These are phyloP conservation scores for Trichoderma virens DNA, from an alignment of 495 filamentous ascomycete species.

Conservation along the genomic window DNA sequence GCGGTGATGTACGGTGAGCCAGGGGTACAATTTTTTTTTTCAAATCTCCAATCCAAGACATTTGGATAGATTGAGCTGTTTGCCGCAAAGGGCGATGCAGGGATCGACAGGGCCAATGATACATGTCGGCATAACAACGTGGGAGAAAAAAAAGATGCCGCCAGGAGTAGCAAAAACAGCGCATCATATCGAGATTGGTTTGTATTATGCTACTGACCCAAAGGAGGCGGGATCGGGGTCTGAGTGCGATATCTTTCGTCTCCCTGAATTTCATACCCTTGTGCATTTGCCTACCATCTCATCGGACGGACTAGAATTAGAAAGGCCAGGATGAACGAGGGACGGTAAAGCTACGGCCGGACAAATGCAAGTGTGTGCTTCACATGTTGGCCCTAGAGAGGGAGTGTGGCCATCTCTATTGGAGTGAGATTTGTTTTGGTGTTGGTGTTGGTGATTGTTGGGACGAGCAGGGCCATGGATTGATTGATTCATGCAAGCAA, in stretches of 20 bases:
- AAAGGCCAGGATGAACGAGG: too few relatives aligned
- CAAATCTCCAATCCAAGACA: not conserved
- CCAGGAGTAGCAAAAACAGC: not conserved
- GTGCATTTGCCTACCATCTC: too few relatives aligned
- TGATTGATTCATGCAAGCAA: slow-evolving; percentile 1
- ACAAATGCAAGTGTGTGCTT: too few relatives aligned
- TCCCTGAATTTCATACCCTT: not conserved
- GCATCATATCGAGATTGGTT: not conserved
- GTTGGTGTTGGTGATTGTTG: slow-evolving; percentile 7
- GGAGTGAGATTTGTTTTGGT: not conserved
- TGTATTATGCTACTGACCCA: not conserved
- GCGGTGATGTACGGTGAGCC: not conserved
- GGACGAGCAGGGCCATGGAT: not conserved
- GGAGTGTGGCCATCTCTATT: too few relatives aligned
- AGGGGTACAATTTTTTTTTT: too few relatives aligned
- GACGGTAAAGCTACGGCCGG: too few relatives aligned
- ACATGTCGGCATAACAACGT: not conserved
- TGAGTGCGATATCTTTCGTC: not conserved
- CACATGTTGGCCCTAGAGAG: too few relatives aligned
- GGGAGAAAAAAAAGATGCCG: not conserved
- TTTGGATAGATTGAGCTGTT: not conserved
- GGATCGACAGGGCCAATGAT: slow-evolving; percentile 6
- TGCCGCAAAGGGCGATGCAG: not conserved
- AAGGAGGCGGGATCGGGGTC: not conserved
- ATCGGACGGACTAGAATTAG: not conserved